Base-by-base conservation (phyloP, 345 rosid species). In the Arabis alpina region DNA sequence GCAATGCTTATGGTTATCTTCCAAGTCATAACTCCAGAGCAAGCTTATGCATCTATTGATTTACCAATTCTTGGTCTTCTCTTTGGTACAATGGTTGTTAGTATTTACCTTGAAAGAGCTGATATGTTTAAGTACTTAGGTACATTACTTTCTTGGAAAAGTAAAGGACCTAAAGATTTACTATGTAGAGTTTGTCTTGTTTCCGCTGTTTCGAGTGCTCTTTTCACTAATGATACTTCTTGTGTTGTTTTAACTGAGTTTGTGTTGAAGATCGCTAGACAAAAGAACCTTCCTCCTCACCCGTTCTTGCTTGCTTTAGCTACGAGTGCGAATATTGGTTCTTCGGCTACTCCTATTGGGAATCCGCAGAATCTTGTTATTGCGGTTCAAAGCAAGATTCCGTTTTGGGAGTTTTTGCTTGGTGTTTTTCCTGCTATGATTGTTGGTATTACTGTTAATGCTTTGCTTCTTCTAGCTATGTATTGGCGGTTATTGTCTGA, bases 1-100 rank as follows among this genome's bases (percentile, higher is more conserved):
- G 97, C 88, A 11, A 84, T 87, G 87, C 88, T 93, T 10, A 93
- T 90, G 98, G 93, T 93, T 65, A 50, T 90, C 42, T 90, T 90
- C 76, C 81, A 49, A 43, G 90, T 90, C 44, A 70, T 88, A 30
- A 75, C 85, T 27, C 96, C 93, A 0, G 89, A 88, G 37, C 84
- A 93, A 62, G 97, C 97, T 19, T 87, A 88, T 53, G 86, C 83
- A 3, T 87, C 98, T 7, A 85, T 93, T 49, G 93, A 93, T 68
- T 92, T 93, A 44, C 85, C 91, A 0, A 87, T 93, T 36, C 87
- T 93, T 16, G 93, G 97, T 6, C 96, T 90, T 66, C 87, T 93
- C 32, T 93, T 90, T 32, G 97, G 97, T 10, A 93, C 96, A 0
- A 90, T 93, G 93, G 93, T 93, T 41, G 93, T 90, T 25, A 80